Evolutionary conservation across 2,329 filamentous ascomycete genomes (phyloP), one percentile per base, ranked within the genome.

Genomic region (Xylariaceae sp.): DNA sequence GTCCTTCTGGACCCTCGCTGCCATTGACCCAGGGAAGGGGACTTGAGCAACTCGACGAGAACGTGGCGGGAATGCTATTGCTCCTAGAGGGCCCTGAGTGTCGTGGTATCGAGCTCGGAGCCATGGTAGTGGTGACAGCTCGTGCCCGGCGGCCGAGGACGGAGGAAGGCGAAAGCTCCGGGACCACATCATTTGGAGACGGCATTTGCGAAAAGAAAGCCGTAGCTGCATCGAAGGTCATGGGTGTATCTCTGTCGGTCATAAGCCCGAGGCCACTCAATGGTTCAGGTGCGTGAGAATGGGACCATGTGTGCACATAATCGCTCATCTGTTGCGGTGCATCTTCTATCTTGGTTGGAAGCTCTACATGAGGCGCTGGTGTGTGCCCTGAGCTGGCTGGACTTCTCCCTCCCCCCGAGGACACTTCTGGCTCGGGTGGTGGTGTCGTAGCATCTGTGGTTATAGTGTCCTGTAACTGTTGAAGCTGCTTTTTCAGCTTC

Each of bases 401-500:
- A 51, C 61, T 64, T 39, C 59, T 59, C 22, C 22, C 22, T 9
- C 56, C 58, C 11, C 54, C 60, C 5, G 58, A 59, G 11, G 55
- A 45, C 15, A 61, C 52, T 15, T 64, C 61, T 33, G 64, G 61
- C 46, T 64, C 62, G 40, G 60, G 59, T 6, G 63, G 62, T 36
- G 62, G 61, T 42, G 60, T 63, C 12, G 58, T 61, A 39, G 61
- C 59, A 12, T 56, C 43, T 17, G 59, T 44, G 43, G 58, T 59
- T 44, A 61, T 60, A 12, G 58, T 57, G 41, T 62, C 62, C 42
- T 66, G 63, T 10, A 67, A 56, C 35, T 67, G 58, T 47, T 65
- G 59, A 12, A 67, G 58, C 39, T 67, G 64, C 49, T 64, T 64
- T 57, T 65, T 67, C 30, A 67, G 47, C 48, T 57, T 63, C 43